A percentile compares a stretch with the other conserved stretches of the same genome.
Conservation (phyloP, 768 basidiomycete species). For the Russula sp. region DNA sequence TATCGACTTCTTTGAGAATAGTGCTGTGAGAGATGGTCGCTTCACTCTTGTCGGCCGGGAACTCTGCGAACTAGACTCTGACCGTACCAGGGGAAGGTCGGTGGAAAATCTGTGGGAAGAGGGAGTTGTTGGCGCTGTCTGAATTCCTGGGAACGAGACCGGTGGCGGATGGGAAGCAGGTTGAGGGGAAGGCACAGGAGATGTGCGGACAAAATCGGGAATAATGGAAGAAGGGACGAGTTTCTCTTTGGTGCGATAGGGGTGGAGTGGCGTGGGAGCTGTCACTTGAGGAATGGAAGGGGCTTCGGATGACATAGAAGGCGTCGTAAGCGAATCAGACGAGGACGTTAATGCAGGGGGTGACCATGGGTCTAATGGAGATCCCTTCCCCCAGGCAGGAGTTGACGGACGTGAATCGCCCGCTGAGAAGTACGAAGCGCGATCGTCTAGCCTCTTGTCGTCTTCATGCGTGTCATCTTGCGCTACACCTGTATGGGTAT, state of each 20-base stretch:
- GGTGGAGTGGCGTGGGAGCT: slow-evolving; percentile 1
- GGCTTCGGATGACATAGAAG: slow-evolving; percentile 21
- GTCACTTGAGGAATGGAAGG: slow-evolving; percentile 12
- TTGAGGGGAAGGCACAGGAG: slow-evolving; percentile 25
- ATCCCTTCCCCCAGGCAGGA: slow-evolving; percentile 17
- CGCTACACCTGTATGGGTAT: neutral
- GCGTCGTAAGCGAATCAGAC: slow-evolving; percentile 23
- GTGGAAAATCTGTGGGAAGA: slow-evolving; percentile 35
- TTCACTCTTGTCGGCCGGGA: slow-evolving; percentile 40
- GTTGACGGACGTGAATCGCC: slow-evolving; percentile 21
- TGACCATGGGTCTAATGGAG: slow-evolving; percentile 16
- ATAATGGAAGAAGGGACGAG: slow-evolving; percentile 32
- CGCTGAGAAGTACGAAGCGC: slow-evolving; percentile 13
- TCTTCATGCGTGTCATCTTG: slow-evolving; percentile 1
- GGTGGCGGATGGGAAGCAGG: slow-evolving; percentile 21
- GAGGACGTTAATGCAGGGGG: slow-evolving; percentile 21
- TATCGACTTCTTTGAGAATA: slow-evolving; percentile 60
- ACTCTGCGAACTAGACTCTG: slow-evolving; percentile 32
- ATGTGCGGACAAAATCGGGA: slow-evolving; percentile 26
- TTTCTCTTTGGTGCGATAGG: slow-evolving; percentile 27
- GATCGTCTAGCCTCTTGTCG: slow-evolving; percentile 5
- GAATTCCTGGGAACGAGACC: slow-evolving; percentile 43
- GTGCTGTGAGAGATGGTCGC: slow-evolving; percentile 62
- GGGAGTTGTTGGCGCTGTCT: slow-evolving; percentile 30
- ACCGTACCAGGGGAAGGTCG: slow-evolving; percentile 32